Base-by-base conservation (phyloP, 768 basidiomycete genomes). In the Gyrodon lividus region DNA sequence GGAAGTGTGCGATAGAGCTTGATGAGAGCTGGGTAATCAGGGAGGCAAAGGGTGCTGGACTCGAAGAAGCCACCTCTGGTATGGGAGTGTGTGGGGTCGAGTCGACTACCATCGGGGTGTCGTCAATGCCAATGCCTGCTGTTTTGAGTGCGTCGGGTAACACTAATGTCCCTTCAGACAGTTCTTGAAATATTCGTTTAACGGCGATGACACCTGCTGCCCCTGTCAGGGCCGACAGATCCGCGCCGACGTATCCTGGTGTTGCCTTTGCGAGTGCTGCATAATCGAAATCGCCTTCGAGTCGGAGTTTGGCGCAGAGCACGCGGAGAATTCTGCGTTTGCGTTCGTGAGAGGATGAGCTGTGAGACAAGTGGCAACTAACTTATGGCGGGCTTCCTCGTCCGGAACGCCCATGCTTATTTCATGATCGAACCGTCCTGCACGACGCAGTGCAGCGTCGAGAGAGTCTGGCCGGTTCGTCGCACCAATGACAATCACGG, bases 351-450 rank as follows among this genome's bases (percentile, higher is more conserved):
- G 41, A 2, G 41, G 44, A 22, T 6, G 1, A 9, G 20, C 14
- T 40, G 14, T 2, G 3, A 23, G 16, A 33, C n/a, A 13, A 3
- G 2, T 24, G 22, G 13, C 17, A 30, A 74, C 86, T 59, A 50
- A 98, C 96, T 94, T 88, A 55, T 88, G 87, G 50, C 97, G 77
- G 0, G 87, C 94, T 48, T 84, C 84, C 54, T 97, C 89, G 59
- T 95, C 92, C 2, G 97, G 97, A 4, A 99, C 96, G 12, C 90
- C 90, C 90, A 98, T 94, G 45, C 90, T 88, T 44, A 99, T 98
- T 71, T 99, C 97, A 59, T 95, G 92, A 64, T 98, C 97, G 54
- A 99, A 99, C 30, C 97, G 74, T 5, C 97, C 97, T 5, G 95
- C 96, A 49, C 95, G 78, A 28, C 96, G 82, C 16, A 99, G 76